Conservation (phyloP, 1,284 basidiomycete species). For the Malassezia caprae region DNA sequence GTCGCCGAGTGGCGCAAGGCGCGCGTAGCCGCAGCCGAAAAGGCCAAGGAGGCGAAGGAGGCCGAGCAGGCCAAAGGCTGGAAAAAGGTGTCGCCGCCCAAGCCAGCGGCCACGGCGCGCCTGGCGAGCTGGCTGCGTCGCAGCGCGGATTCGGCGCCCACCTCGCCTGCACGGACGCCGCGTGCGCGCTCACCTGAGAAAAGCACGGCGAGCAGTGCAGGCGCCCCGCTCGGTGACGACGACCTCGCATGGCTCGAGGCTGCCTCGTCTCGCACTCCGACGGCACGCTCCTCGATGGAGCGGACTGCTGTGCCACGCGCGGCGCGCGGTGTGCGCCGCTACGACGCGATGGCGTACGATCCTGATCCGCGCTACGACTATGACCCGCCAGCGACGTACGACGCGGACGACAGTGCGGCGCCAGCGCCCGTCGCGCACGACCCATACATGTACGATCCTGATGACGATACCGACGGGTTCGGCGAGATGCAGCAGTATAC, state of each 20-base stretch:
- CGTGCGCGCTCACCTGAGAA: not conserved
- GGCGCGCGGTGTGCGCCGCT: not conserved
- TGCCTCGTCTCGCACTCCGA: not conserved
- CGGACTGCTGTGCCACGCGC: not conserved
- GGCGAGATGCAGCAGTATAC: constrained; percentile 9
- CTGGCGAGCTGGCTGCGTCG: constrained; percentile 1
- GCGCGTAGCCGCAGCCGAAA: not conserved
- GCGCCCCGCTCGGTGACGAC: constrained; percentile 1
- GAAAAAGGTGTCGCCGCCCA: constrained; percentile 4
- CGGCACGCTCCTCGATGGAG: not conserved
- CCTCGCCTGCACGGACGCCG: not conserved
- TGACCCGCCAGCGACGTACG: not conserved
- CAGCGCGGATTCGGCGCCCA: not conserved
- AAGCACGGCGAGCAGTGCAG: not conserved
- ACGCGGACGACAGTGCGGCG: not conserved
- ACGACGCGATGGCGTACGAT: not conserved
- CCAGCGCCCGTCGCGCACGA: not conserved
- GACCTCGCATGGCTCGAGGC: constrained; percentile 18
- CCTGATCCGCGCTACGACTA: not conserved
- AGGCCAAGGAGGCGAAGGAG: not conserved
- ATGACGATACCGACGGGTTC: constrained; percentile 3
- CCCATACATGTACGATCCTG: not conserved
- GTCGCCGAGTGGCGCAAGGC: constrained; percentile 10
- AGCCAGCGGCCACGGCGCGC: not conserved
- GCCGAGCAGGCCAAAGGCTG: constrained; percentile 10